These are phyloP conservation scores for Toxoplasma gondii DNA, from an alignment of 169 alveolate genomes.

Conservation along the genomic window DNA sequence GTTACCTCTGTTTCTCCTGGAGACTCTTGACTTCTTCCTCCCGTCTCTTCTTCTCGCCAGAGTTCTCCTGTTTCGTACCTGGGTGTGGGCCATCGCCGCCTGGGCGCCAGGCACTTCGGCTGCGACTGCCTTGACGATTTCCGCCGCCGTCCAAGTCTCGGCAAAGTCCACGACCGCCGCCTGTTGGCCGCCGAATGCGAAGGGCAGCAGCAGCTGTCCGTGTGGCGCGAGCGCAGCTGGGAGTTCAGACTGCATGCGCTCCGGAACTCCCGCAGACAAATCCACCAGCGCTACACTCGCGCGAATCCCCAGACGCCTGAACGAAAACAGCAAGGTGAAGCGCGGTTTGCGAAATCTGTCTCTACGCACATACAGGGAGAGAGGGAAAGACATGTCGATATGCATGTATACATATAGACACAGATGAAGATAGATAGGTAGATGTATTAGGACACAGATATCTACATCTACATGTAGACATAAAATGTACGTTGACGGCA, in stretches of 20 bases:
- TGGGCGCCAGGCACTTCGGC: background rate
- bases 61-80: background rate
- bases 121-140: background rate
- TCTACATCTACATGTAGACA: background rate
- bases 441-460: background rate
- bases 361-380: too few species aligned
- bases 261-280: background rate
- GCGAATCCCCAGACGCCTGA: slow-evolving; percentile 20
- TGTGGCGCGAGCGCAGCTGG: slow-evolving; percentile 29
- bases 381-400: background rate
- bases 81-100: background rate
- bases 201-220: slow-evolving; percentile 11
- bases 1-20: too few species aligned
- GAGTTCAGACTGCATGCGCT: background rate
- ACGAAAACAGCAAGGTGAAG: background rate
- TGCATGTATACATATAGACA: background rate
- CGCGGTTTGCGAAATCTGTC: background rate
- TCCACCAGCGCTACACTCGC: background rate
- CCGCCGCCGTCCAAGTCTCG: background rate
- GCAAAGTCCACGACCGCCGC: background rate
- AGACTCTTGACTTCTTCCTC: too few species aligned
- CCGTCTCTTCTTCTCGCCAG: too few species aligned
- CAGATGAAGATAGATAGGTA: background rate
- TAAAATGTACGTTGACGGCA: too few species aligned
- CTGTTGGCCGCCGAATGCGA: slow-evolving; percentile 29